phyloP scores from a whole-genome alignment of 352 stramenopile species.

The Phytopythium cucurbitacearum region DNA sequence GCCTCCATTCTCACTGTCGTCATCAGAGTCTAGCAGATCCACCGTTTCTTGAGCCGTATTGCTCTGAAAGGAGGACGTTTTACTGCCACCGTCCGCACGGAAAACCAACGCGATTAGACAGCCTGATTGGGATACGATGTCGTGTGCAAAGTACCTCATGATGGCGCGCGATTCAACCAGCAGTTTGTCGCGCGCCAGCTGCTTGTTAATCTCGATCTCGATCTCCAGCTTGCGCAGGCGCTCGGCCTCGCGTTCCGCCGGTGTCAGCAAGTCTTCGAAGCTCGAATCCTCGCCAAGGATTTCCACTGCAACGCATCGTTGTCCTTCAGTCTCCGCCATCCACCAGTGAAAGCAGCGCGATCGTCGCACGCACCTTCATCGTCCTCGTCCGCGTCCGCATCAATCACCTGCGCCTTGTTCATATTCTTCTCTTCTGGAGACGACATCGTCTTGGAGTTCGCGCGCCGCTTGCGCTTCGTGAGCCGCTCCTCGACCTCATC shows the following conservation, averaged over 20 bases:
- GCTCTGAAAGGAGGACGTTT: slow-evolving; percentile 19
- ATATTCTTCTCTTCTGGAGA: slow-evolving; percentile 10
- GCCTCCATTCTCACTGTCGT: slow-evolving; percentile 20
- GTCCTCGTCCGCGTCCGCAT: slow-evolving; percentile 7
- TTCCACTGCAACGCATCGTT: slow-evolving; percentile 4
- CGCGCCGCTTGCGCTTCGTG: too few species aligned
- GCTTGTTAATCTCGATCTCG: slow-evolving; percentile 48
- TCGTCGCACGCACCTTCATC: slow-evolving; percentile 5
- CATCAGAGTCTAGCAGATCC: slow-evolving; percentile 58
- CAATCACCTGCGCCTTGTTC: not conserved
- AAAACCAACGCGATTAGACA: not conserved
- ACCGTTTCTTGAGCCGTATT: slow-evolving; percentile 23
- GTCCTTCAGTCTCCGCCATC: not conserved
- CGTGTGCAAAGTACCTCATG: slow-evolving; percentile 30
- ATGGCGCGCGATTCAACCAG: slow-evolving; percentile 59
- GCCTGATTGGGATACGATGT: not conserved
- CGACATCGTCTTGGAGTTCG: slow-evolving; percentile 7
- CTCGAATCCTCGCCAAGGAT: slow-evolving; percentile 17
- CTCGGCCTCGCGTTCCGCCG: slow-evolving; percentile 31
- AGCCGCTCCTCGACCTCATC: too few species aligned
- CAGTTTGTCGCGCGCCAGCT: slow-evolving; percentile 46
- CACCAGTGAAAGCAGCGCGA: too few species aligned
- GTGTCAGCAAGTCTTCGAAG: slow-evolving; percentile 38
- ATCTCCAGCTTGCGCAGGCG: slow-evolving; percentile 28
- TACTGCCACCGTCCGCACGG: slow-evolving; percentile 8